Evolutionary conservation across 768 basidiomycete genomes (phyloP), one percentile per base, ranked within the genome.

Genomic region (Boletus patriciae): DNA sequence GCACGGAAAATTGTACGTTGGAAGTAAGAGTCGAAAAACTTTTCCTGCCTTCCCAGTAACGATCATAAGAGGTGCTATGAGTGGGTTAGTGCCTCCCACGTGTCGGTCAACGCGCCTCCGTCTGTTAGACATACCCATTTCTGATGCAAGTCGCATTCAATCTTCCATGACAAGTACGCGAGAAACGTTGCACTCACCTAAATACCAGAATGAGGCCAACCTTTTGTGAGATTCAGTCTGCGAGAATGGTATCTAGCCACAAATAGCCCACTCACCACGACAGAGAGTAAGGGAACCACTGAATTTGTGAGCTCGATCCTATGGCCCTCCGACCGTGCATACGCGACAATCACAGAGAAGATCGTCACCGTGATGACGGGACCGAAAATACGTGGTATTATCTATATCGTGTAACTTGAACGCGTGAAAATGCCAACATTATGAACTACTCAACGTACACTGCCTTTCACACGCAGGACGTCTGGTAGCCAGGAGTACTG

Each of bases 401-500:
- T 86, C 85, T 94, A 48, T 5, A 23, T 21, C 18, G 44, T 49
- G 19, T 16, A 29, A 41, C 55, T 34, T 68, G 58, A 55, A 40
- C 34, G 36, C 45, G n/a, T 38, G 50, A 37, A 47, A 41, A 36
- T 43, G 25, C 21, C 47, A 41, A 46, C 18, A 45, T 23, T 23
- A 18, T n/a, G 50, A 45, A 29, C 23, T 42, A 37, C 11, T 62
- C 15, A 18, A 77, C 86, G 63, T 69, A 92, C 90, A 61, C 88
- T 92, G 62, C 90, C 89, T 77, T 92, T 85, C 60, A 94, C 53
- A 40, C 92, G 83, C 43, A 94, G 77, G 19, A 94, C 90, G 71
- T 94, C 93, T 2, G 92, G 90, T 13, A 94, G 76, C 92, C 93
- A 95, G 16, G 90, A 90, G 68, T 91, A 92, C 89, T 91, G 55